These are phyloP conservation scores for Macadamia tetraphylla DNA, from an alignment of 164 flowering plant species.

Conservation along the genomic window DNA sequence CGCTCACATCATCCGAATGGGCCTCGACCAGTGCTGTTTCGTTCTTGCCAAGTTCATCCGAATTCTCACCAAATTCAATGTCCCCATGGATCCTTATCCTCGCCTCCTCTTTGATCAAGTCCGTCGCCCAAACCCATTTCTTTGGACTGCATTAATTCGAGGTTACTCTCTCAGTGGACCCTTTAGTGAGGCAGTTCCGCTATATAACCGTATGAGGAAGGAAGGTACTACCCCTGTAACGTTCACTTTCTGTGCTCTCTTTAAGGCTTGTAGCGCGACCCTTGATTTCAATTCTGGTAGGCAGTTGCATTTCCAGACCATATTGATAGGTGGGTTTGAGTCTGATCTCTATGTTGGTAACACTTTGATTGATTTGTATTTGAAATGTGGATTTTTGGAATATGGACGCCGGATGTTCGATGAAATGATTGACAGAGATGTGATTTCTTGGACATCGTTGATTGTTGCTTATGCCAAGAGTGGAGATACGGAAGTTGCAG, in stretches of 20 bases:
- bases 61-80: slow-evolving; percentile 28
- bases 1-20: slow-evolving; percentile 33
- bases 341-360: slow-evolving; percentile 52
- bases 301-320: slow-evolving; percentile 46
- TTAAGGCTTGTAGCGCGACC: slow-evolving; percentile 38
- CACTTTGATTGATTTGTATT: slow-evolving; percentile 31
- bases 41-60: slow-evolving; percentile 51
- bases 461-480: slow-evolving; percentile 25
- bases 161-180: slow-evolving; percentile 35
- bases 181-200: slow-evolving; percentile 19
- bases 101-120: slow-evolving; percentile 33
- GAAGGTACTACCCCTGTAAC: slow-evolving; percentile 39
- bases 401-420: slow-evolving; percentile 12
- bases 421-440: neutral
- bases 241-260: slow-evolving; percentile 48
- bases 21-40: slow-evolving; percentile 38
- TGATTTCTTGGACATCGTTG: slow-evolving; percentile 26
- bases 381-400: slow-evolving; percentile 25
- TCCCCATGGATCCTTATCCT: slow-evolving; percentile 41
- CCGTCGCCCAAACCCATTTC: slow-evolving; percentile 41
- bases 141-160: slow-evolving; percentile 57
- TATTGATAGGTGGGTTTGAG: slow-evolving; percentile 48
- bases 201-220: slow-evolving; percentile 46
- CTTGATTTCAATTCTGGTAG: slow-evolving; percentile 33
- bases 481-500: slow-evolving; percentile 27